Conservation (phyloP, 352 stramenopile species). For the Phytophthora chlamydospora region DNA sequence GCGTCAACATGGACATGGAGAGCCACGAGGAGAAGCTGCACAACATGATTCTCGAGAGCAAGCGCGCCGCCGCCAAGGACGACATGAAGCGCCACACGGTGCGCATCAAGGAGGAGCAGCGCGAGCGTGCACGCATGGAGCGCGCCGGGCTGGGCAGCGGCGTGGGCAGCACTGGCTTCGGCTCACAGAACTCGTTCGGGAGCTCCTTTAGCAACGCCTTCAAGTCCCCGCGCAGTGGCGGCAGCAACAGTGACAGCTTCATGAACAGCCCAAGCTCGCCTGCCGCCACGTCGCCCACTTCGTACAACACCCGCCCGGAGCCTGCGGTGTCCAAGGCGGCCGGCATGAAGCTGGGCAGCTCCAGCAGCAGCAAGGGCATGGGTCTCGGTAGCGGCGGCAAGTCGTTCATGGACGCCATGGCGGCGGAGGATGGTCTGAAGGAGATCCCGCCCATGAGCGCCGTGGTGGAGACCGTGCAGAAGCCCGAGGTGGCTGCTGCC, state of each 20-base stretch:
- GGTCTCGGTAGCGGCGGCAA: constrained; percentile 70
- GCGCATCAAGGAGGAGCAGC: constrained; percentile 89
- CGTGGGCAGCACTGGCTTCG: constrained; percentile 71
- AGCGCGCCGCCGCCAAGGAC: constrained; percentile 90
- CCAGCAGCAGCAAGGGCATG: constrained; percentile 51
- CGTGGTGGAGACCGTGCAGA: constrained; percentile 61
- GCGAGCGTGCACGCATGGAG: constrained; percentile 80
- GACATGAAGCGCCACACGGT: constrained; percentile 91
- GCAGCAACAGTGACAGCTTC: constrained; percentile 43
- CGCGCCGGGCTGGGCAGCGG: constrained; percentile 70
- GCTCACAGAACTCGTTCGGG: constrained; percentile 76
- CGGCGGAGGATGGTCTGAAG: constrained; percentile 84
- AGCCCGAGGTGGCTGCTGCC: constrained; percentile 60
- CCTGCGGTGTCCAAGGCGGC: constrained; percentile 57
- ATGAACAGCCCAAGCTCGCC: constrained; percentile 44
- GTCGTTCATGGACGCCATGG: constrained; percentile 89
- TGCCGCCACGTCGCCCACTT: constrained; percentile 67
- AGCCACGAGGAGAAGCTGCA: constrained; percentile 99
- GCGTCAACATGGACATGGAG: constrained; percentile 99
- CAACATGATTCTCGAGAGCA: constrained; percentile 98
- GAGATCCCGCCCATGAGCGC: constrained; percentile 86
- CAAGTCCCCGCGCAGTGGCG: constrained; percentile 64
- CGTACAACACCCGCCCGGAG: constrained; percentile 61
- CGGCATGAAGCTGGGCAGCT: constrained; percentile 74
- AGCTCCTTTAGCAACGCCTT: constrained; percentile 72